A percentile compares a stretch with the other conserved stretches of the same genome.
Evolutionary conservation across 2,329 filamentous ascomycete genomes (phyloP).

Genomic region (Fusarium annulatum): DNA sequence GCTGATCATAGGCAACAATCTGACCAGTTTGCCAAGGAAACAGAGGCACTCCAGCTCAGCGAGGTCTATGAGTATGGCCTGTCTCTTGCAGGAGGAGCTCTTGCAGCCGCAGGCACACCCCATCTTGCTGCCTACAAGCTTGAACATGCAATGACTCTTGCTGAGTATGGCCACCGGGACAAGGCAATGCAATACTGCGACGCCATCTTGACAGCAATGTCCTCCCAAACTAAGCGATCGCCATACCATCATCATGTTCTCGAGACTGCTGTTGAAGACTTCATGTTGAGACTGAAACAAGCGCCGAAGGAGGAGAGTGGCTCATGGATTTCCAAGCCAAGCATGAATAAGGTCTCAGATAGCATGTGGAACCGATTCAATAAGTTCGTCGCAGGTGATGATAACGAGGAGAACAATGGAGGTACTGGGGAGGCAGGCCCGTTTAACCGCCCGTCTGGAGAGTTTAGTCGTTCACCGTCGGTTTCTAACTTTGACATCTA

Average conservation of each 20-base stretch:
- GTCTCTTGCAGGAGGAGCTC: conserved; percentile 70
- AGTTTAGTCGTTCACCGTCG: conserved; percentile 79
- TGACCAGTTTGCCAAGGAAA: conserved; percentile 79
- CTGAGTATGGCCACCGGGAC: conserved; percentile 82
- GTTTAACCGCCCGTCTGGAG: conserved; percentile 82
- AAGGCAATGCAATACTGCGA: conserved; percentile 95
- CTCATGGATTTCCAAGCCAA: conserved; percentile 95
- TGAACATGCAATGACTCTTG: conserved; percentile 84
- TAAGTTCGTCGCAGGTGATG: conserved; percentile 94
- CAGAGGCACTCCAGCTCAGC: conserved; percentile 90
- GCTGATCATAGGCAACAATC: conserved; percentile 80
- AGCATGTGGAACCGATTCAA: conserved; percentile 94
- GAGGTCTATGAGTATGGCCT: conserved; percentile 95
- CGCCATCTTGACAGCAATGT: conserved; percentile 78
- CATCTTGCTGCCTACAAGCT: conserved; percentile 94
- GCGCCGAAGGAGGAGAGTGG: conserved; percentile 83
- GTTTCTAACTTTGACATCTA: conserved; percentile 79
- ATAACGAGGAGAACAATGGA: conserved; percentile 80
- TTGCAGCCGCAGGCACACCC: conserved; percentile 70
- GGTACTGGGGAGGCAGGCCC: conserved; percentile 76
- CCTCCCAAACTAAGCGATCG: conserved; percentile 83
- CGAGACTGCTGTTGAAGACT: conserved; percentile 81
- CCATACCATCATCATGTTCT: conserved; percentile 85
- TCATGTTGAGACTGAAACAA: conserved; percentile 84
- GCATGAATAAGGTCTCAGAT: conserved; percentile 93